Evolutionary conservation across 163 green algal genomes (phyloP), one percentile per base, ranked within the genome.

Genomic region (Smithsoniella earleae): DNA sequence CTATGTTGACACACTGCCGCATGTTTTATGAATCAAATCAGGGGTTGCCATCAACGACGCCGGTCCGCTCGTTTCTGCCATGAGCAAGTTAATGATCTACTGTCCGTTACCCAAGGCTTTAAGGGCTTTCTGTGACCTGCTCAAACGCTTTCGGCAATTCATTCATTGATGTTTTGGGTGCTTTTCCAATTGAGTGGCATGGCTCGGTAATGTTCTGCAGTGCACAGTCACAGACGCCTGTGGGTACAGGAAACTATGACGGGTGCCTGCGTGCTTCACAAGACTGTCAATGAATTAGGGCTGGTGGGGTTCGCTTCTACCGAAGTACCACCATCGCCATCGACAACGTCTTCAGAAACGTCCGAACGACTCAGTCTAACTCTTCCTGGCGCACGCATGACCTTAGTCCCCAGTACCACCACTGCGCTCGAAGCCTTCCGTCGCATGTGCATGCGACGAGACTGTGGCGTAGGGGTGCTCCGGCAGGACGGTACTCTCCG

Each of bases 291-390:
- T 30, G 58, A 69, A 6, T 36, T 69, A 6, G 58, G 58, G 30
- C 25, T 69, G n/a, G 25, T 69, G 5, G 58, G 58, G 27, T 34
- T 69, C 25, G 38, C 30, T 33, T 33, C 58, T 0, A 69, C 58
- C 4, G 58, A 69, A 30, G 58, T 69, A 6, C 58, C 58, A n/a
- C 58, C 58, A 1, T 69, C 58, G 0, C 58, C 58, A 16, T 69
- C 58, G 8, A 69, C 58, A 30, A 69, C 58, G 5, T 69, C 58
- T 33, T 69, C 58, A 16, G 58, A 69, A 31, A 69, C 58, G n/a
- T 69, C 58, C 31, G 58, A 69, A 34, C 20, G 58, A 5, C 58
- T n/a, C 1, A n/a, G 58, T 33, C 28, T 43, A 5, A 6, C 27
- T 36, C 8, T 33, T 0, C 58, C 34, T 36, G 58, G 58, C n/a